Evolutionary conservation across 192 early-diverging fungal genomes (phyloP).

Genomic region (Coemansia sp.): DNA sequence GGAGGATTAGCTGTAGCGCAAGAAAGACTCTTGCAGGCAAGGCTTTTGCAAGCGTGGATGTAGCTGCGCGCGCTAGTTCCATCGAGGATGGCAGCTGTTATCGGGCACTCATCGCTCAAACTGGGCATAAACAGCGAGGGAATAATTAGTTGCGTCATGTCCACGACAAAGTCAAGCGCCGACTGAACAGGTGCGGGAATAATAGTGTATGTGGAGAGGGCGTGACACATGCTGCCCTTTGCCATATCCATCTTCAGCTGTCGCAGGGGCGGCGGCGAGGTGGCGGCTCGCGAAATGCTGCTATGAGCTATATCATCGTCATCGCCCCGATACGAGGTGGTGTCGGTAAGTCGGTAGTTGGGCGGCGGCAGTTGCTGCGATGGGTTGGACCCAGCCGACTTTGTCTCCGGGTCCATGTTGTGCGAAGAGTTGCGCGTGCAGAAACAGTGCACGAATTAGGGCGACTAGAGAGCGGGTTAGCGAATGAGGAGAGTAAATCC

Average conservation of each 20-base stretch:
- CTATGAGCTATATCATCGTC: background rate
- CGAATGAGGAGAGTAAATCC: constrained; percentile 2
- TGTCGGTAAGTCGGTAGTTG: constrained; percentile 4
- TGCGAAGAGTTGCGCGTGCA: background rate
- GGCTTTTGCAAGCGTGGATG: constrained; percentile 1
- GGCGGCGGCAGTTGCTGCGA: background rate
- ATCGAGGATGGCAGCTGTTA: constrained; percentile 14
- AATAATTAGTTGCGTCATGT: constrained; percentile 44
- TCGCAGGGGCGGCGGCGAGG: background rate
- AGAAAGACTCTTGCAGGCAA: background rate
- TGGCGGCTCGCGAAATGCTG: constrained; percentile 2
- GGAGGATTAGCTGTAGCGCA: background rate
- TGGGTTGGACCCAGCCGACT: constrained; percentile 7
- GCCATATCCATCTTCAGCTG: background rate
- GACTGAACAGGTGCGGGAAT: constrained; percentile 29
- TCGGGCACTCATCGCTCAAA: constrained; percentile 20
- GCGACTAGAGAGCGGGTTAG: background rate
- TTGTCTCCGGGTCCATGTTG: constrained; percentile 13
- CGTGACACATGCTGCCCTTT: constrained; percentile 2
- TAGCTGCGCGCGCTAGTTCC: constrained; percentile 10
- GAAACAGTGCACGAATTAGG: constrained; percentile 3
- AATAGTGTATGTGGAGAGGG: constrained; percentile 2
- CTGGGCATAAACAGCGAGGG: constrained; percentile 52
- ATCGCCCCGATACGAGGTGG: background rate
- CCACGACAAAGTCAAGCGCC: constrained; percentile 39